These are phyloP conservation scores for Talaromyces sp. DNA, from an alignment of 2,329 filamentous ascomycete genomes.

Conservation along the genomic window DNA sequence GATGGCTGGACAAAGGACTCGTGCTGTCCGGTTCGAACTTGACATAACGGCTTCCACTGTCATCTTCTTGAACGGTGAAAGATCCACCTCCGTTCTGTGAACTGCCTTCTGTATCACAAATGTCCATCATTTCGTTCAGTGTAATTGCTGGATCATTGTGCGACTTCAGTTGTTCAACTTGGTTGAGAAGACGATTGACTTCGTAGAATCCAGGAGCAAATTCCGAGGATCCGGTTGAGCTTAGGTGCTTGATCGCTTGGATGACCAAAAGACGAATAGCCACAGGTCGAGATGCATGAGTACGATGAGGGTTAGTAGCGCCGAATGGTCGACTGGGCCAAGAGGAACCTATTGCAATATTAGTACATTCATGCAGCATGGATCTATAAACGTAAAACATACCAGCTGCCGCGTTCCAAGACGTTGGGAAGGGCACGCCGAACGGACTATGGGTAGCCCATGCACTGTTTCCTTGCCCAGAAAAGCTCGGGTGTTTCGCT, in stretches of 20 bases:
- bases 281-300: slow-evolving; percentile 61
- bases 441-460: slow-evolving; percentile 39
- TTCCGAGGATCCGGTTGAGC: slow-evolving; percentile 38
- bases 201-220: slow-evolving; percentile 64
- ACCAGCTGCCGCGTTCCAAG: slow-evolving; percentile 40
- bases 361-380: slow-evolving; percentile 4
- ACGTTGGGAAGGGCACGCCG: slow-evolving; percentile 37
- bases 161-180: slow-evolving; percentile 63
- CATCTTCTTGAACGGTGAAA: slow-evolving; percentile 65
- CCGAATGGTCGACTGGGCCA: slow-evolving; percentile 52
- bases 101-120: slow-evolving; percentile 89
- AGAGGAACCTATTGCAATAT: slow-evolving; percentile 36
- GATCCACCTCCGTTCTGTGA: slow-evolving; percentile 82
- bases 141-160: slow-evolving; percentile 54
- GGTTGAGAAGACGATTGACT: slow-evolving; percentile 58
- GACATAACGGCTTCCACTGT: slow-evolving; percentile 37
- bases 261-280: slow-evolving; percentile 71
- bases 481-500: slow-evolving; percentile 33
- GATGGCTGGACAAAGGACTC: slow-evolving; percentile 41
- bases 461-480: slow-evolving; percentile 27
- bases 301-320: slow-evolving; percentile 45
- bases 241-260: slow-evolving; percentile 67
- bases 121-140: slow-evolving; percentile 69
- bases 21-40: slow-evolving; percentile 53
- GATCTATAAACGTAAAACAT: slow-evolving; percentile 20